Evolutionary conservation across 257 asterid genomes (phyloP).

Genomic region (Penstemon eatonii): DNA sequence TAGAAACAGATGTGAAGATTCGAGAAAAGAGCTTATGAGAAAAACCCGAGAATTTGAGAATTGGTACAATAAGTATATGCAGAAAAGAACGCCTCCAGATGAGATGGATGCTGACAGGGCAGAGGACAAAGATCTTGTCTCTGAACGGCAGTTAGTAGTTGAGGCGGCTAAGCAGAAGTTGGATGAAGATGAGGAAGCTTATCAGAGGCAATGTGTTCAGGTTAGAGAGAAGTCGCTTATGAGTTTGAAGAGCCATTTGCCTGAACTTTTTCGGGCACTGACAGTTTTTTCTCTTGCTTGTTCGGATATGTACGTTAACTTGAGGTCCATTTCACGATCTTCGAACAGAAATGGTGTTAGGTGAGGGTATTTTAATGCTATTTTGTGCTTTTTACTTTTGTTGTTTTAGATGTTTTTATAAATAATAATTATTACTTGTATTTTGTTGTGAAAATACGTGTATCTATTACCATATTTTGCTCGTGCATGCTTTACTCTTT

Average conservation of each 20-base stretch:
- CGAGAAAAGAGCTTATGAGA: conserved; percentile 61
- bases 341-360: conserved; percentile 36
- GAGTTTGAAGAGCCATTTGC: conserved; percentile 73
- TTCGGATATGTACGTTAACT: conserved; percentile 72
- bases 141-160: conserved; percentile 53
- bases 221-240: conserved; percentile 78
- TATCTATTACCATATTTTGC: conserved; percentile 22
- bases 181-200: conserved; percentile 68
- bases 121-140: conserved; percentile 39
- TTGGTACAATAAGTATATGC: conserved; percentile 72
- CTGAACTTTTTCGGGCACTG: conserved; percentile 66
- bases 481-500: conserved; percentile 4
- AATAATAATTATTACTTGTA: conserved; percentile 29
- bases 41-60: conserved; percentile 68
- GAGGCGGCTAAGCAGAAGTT: conserved; percentile 55
- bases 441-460: conserved; percentile 37
- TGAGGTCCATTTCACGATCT: conserved; percentile 52
- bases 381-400: conserved; percentile 18
- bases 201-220: conserved; percentile 67
- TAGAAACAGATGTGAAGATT: conserved; percentile 62
- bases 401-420: conserved; percentile 18
- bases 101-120: conserved; percentile 63
- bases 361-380: conserved; percentile 2
- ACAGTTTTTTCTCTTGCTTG: conserved; percentile 77
- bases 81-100: conserved; percentile 59